A percentile compares a stretch with the other conserved stretches of the same genome.
Evolutionary conservation across 2,329 filamentous ascomycete genomes (phyloP).

Genomic region (Sporothrix pseudoabietina): DNA sequence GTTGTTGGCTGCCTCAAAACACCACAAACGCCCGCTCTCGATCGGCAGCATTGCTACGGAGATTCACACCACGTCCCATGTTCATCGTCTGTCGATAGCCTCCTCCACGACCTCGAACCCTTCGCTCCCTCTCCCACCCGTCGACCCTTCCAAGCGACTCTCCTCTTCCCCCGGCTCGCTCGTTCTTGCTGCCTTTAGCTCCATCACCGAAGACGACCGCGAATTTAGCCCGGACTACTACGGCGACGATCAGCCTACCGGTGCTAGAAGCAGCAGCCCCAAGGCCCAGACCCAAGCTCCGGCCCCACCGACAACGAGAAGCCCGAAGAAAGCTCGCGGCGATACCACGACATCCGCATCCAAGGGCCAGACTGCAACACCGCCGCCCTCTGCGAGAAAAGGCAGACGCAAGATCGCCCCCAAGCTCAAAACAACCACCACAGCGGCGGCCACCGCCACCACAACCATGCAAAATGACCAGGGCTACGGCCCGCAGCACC

Average conservation of each 20-base stretch:
- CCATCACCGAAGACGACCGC: constrained; percentile 28
- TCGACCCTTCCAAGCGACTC: constrained; percentile 60
- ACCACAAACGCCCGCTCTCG: constrained; percentile 53
- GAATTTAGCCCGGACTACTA: constrained; percentile 19
- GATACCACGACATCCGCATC: constrained; percentile 15
- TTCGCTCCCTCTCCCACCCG: constrained; percentile 56
- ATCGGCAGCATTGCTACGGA: constrained; percentile 53
- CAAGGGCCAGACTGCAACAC: constrained; percentile 58
- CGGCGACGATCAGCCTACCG: constrained; percentile 36
- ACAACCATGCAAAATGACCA: constrained; percentile 60
- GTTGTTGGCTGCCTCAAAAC: constrained; percentile 19
- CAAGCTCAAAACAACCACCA: constrained; percentile 44
- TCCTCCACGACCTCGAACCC: constrained; percentile 39
- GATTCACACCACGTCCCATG: constrained; percentile 58
- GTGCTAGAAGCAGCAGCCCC: constrained; percentile 35
- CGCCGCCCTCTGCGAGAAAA: constrained; percentile 61
- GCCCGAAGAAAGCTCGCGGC: constrained; percentile 49
- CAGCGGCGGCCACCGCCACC: neutral
- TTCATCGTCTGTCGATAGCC: constrained; percentile 56
- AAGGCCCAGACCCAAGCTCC: neutral
- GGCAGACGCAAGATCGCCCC: constrained; percentile 58
- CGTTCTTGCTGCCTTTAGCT: constrained; percentile 39
- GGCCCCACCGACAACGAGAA: constrained; percentile 33
- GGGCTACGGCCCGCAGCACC: constrained; percentile 51
- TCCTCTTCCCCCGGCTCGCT: constrained; percentile 59